Percentiles rank a stretch among this genome's conserved stretches.
phyloP scores from a whole-genome alignment of 768 basidiomycete species.

The Amanita molliuscula region DNA sequence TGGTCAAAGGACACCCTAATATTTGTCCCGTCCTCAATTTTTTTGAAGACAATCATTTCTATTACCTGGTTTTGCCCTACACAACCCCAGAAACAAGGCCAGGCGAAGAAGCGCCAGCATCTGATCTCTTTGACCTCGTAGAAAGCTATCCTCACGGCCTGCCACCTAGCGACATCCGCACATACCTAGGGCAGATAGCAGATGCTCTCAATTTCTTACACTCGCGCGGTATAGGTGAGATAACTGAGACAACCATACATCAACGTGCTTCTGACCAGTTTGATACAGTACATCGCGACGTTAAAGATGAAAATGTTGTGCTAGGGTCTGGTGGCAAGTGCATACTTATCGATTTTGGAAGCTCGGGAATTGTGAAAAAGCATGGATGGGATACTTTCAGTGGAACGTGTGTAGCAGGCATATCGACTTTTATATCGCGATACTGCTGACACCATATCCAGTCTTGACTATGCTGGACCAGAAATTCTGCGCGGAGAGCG shows the following conservation, averaged over 20 bases:
- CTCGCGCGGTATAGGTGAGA: slow-evolving; percentile 78
- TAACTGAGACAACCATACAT: background rate
- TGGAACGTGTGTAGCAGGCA: slow-evolving; percentile 61
- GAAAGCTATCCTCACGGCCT: slow-evolving; percentile 84
- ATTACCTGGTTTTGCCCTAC: slow-evolving; percentile 86
- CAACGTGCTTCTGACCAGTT: background rate
- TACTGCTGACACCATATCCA: slow-evolving; percentile 17
- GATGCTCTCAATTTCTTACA: slow-evolving; percentile 89
- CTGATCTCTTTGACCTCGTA: slow-evolving; percentile 92
- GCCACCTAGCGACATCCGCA: slow-evolving; percentile 60
- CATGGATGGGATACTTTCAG: slow-evolving; percentile 88
- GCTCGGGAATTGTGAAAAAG: slow-evolving; percentile 77
- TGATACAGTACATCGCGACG: slow-evolving; percentile 79
- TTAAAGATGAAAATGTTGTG: slow-evolving; percentile 96
- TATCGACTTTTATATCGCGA: slow-evolving; percentile 2
- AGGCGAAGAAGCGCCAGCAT: slow-evolving; percentile 44
- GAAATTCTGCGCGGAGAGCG: slow-evolving; percentile 93
- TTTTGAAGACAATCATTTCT: slow-evolving; percentile 94
- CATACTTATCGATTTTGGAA: slow-evolving; percentile 95
- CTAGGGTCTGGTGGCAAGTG: slow-evolving; percentile 73
- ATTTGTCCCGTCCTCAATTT: slow-evolving; percentile 93
- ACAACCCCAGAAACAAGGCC: slow-evolving; percentile 50
- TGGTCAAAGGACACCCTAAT: slow-evolving; percentile 86
- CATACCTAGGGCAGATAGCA: slow-evolving; percentile 87
- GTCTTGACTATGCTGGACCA: slow-evolving; percentile 90